Percentiles rank a stretch among this genome's conserved stretches.
These are phyloP conservation scores for Arthrocladium fulminans DNA, from an alignment of 2,329 filamentous ascomycete species.

Conservation along the genomic window DNA sequence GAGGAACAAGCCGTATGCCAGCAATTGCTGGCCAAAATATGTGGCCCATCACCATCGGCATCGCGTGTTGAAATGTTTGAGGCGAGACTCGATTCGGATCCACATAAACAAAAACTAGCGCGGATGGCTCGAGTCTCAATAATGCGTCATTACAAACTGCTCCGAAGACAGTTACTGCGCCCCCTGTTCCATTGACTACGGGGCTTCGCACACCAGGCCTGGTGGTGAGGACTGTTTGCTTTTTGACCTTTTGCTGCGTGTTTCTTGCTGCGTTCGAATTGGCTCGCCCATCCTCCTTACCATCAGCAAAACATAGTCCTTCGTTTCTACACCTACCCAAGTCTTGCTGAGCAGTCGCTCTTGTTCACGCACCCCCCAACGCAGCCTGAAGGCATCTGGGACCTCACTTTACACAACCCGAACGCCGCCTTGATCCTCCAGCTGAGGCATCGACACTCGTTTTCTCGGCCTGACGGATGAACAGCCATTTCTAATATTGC, in stretches of 20 bases:
- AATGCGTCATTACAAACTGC: constrained; percentile 5
- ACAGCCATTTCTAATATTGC: neutral
- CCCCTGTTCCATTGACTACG: constrained; percentile 5
- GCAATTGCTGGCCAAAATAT: neutral
- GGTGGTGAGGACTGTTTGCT: neutral
- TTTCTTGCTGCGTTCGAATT: neutral
- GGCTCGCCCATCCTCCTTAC: constrained; percentile 1
- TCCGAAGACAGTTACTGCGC: constrained; percentile 3
- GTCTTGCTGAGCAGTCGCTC: constrained; percentile 2
- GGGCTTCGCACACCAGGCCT: neutral
- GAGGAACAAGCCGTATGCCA: neutral
- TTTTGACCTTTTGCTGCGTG: neutral
- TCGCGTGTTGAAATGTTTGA: constrained; percentile 6
- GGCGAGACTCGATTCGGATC: constrained; percentile 8
- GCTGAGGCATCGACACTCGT: constrained; percentile 5
- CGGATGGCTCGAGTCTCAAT: neutral
- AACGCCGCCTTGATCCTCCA: neutral
- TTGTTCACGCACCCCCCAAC: neutral
- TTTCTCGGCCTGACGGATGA: neutral
- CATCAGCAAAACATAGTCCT: neutral
- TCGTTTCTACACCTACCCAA: constrained; percentile 2
- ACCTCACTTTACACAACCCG: neutral
- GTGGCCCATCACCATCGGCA: neutral
- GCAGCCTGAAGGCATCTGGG: neutral
- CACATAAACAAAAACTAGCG: constrained; percentile 1